Evolutionary conservation across 495 filamentous ascomycete species (phyloP).

Genomic region (Choiromyces venosus): DNA sequence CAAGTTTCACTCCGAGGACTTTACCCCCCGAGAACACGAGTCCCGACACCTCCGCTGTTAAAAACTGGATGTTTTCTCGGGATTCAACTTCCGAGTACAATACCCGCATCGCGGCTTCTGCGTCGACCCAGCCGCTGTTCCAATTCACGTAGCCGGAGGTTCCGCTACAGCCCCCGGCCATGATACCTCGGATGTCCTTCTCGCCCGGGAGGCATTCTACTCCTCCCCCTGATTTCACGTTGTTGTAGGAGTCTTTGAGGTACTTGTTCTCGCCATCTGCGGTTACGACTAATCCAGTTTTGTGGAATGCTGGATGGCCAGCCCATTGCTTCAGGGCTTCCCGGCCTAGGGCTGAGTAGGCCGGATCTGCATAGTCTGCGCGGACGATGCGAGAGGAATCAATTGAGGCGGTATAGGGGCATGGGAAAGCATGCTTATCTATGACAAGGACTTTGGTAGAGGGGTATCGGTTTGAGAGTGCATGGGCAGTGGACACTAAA

Average conservation of each 20-base stretch:
- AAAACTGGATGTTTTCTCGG: conserved; percentile 59
- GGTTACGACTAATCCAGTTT: conserved; percentile 67
- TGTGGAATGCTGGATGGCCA: conserved; percentile 58
- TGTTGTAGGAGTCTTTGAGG: conserved; percentile 55
- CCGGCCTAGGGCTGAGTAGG: conserved; percentile 64
- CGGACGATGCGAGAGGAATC: conserved; percentile 75
- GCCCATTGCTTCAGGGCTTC: conserved; percentile 69
- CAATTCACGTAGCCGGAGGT: conserved; percentile 75
- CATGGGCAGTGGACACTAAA: conserved; percentile 57
- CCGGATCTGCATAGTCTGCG: conserved; percentile 69
- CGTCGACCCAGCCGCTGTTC: conserved; percentile 77
- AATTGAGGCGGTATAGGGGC: conserved; percentile 64
- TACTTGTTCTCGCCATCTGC: conserved; percentile 57
- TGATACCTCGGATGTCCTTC: conserved; percentile 50
- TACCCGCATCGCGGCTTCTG: conserved; percentile 64
- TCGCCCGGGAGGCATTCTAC: conserved; percentile 34
- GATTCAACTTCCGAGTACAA: conserved; percentile 52
- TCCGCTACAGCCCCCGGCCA: conserved; percentile 52
- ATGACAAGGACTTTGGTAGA: conserved; percentile 59
- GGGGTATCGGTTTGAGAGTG: conserved; percentile 56
- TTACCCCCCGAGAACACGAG: conserved; percentile 47
- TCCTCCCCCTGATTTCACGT: conserved; percentile 42
- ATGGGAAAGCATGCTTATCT: conserved; percentile 65
- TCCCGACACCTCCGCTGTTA: conserved; percentile 56
- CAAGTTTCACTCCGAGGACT: conserved; percentile 54